Conservation (phyloP, 371 early-diverging fungal genomes). For the Mycotypha africana region DNA sequence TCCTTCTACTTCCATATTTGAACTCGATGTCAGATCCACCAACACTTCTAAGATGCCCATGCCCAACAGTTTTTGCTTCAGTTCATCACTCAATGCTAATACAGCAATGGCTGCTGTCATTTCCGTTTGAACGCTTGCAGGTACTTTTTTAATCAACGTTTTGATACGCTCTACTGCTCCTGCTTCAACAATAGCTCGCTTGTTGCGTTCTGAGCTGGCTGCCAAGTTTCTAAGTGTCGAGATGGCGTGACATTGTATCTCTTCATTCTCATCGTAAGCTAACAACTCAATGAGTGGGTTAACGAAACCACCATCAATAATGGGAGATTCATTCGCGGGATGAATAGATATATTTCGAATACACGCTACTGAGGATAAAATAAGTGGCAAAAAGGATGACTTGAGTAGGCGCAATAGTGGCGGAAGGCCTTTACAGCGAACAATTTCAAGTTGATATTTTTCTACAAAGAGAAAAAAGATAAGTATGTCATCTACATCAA, state of each 20-base stretch:
- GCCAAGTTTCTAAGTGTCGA: slow-evolving; percentile 84
- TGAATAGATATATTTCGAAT: slow-evolving; percentile 92
- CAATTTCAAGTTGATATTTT: slow-evolving; percentile 83
- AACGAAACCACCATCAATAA: slow-evolving; percentile 79
- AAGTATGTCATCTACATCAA: too few relatives aligned
- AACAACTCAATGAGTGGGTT: slow-evolving; percentile 69
- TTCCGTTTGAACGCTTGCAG: slow-evolving; percentile 69
- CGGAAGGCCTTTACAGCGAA: slow-evolving; percentile 71
- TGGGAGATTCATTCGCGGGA: slow-evolving; percentile 79
- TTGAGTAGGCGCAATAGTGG: slow-evolving; percentile 72
- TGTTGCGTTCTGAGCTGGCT: slow-evolving; percentile 78
- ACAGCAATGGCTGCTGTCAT: slow-evolving; percentile 89
- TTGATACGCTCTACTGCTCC: slow-evolving; percentile 78
- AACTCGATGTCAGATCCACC: slow-evolving; percentile 62
- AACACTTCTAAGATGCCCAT: slow-evolving; percentile 64
- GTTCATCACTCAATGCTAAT: slow-evolving; percentile 74
- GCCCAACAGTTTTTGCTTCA: slow-evolving; percentile 66
- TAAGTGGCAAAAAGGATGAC: slow-evolving; percentile 73
- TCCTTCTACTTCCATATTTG: slow-evolving; percentile 68
- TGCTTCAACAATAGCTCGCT: slow-evolving; percentile 70
- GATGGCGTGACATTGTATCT: slow-evolving; percentile 85
- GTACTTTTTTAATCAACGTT: slow-evolving; percentile 53
- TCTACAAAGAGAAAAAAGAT: slow-evolving; percentile 63
- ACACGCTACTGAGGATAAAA: slow-evolving; percentile 89
- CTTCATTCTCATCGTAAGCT: slow-evolving; percentile 71